Percentiles rank a stretch among this genome's conserved stretches.
Conservation (phyloP, 176 grass and related monocot genomes). For the Zea luxurians region DNA sequence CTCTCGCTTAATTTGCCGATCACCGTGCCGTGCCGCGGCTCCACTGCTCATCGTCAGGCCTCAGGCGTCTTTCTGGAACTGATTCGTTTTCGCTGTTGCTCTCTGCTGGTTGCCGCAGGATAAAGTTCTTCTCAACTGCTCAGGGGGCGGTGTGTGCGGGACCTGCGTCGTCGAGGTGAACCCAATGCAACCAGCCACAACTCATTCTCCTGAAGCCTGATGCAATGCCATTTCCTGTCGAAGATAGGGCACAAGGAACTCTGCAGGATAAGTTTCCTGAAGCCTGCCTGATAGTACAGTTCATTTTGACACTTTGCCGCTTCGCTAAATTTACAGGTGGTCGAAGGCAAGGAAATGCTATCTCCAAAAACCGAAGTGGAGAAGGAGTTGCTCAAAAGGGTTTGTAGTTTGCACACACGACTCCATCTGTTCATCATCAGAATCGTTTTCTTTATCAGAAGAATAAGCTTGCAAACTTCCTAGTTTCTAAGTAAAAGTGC, state of each 20-base stretch:
- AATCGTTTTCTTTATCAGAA: neutral
- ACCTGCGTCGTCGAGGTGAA: constrained; percentile 89
- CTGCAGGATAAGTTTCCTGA: too few relatives aligned
- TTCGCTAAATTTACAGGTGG: constrained; percentile 46
- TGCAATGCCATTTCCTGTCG: neutral
- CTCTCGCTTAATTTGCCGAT: neutral
- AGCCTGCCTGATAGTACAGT: too few relatives aligned
- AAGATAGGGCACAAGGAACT: neutral
- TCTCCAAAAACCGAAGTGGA: constrained; percentile 64
- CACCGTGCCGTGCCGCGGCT: too few relatives aligned
- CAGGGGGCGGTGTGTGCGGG: constrained; percentile 70
- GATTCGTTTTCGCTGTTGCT: neutral
- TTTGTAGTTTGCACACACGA: constrained; percentile 7
- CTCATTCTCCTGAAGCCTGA: neutral
- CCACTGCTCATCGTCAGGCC: neutral
- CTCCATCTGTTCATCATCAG: neutral
- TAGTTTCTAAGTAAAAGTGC: neutral
- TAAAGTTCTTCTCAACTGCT: constrained; percentile 61
- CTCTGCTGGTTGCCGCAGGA: constrained; percentile 49
- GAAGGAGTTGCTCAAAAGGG: constrained; percentile 83
- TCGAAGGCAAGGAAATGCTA: constrained; percentile 76
- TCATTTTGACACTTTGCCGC: neutral
- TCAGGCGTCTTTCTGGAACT: neutral
- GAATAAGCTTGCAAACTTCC: neutral
- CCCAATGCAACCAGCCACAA: neutral